These are phyloP conservation scores for Gossypium anomalum DNA, from an alignment of 345 rosid species.

Conservation along the genomic window DNA sequence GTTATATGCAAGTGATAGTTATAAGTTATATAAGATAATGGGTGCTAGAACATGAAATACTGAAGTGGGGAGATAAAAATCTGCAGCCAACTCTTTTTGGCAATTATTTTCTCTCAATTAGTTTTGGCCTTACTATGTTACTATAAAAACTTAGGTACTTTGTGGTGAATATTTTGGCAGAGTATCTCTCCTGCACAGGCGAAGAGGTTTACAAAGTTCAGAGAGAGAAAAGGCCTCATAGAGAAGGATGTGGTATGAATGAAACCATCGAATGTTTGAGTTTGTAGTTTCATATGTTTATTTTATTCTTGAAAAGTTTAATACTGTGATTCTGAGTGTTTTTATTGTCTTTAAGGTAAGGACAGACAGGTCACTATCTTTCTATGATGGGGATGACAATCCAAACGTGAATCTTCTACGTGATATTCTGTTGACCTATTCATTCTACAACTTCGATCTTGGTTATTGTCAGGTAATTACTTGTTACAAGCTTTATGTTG, in stretches of 20 bases:
- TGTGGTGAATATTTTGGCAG: constrained; percentile 39
- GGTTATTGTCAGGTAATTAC: constrained; percentile 93
- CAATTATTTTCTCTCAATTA: neutral
- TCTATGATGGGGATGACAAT: constrained; percentile 94
- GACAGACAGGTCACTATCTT: constrained; percentile 75
- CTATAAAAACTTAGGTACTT: neutral
- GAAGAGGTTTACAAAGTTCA: constrained; percentile 82
- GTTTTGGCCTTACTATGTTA: neutral
- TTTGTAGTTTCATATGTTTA: constrained; percentile 1
- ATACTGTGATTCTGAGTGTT: neutral
- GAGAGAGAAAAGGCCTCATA: constrained; percentile 88
- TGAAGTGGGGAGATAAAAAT: neutral
- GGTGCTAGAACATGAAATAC: neutral
- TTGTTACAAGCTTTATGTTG: constrained; percentile 1
- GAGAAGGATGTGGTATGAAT: constrained; percentile 93
- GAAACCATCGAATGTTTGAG: constrained; percentile 4
- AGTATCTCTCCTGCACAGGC: constrained; percentile 90
- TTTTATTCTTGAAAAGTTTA: neutral
- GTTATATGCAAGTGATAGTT: neutral
- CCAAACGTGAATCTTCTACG: constrained; percentile 69
- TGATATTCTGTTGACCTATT: constrained; percentile 84
- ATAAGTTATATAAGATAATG: neutral
- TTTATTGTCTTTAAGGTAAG: constrained; percentile 63
- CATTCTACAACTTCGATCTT: constrained; percentile 94
- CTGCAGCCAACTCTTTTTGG: neutral